Evolutionary conservation across 2,329 filamentous ascomycete genomes (phyloP), one percentile per base, ranked within the genome.

Genomic region (Fusarium heterosporum): DNA sequence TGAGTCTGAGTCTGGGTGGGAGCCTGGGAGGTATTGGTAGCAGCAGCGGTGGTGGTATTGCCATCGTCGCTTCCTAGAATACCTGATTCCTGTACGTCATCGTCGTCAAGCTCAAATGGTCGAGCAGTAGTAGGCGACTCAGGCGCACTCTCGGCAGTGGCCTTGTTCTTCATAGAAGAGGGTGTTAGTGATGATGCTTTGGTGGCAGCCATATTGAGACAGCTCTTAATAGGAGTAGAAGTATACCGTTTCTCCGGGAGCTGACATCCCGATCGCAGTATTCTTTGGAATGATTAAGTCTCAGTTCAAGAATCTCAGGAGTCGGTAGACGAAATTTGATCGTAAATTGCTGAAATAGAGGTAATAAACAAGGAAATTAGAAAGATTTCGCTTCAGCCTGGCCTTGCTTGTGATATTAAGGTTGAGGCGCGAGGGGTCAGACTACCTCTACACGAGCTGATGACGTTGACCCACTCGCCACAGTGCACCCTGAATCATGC

Each of bases 41-140:
- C 61, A 54, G 58, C 67, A 47, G 57, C 53, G 49, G 69, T 74
- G 55, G 71, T 73, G 47, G 71, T 66, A 30, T 61, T 65, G 43
- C 55, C 72, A 47, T 85, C 84, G 60, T 81, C 81, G 60, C 77
- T 79, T 56, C 77, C 79, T 55, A 82, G 72, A 26, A 85, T 74
- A 60, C 83, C 83, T 8, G 85, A 81, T 70, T 91, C 89, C 74
- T 89, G 88, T 50, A 87, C 78, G 73, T 90, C 89, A 72, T 91
- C 89, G 80, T 92, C 89, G 74, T 91, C 88, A 81, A 90, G 84
- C 64, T 90, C 88, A 74, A 90, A 82, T 9, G 88, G 88, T 71
- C 83, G 81, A 53, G 84, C 88, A 42, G 88, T 90, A 12, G 88
- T 90, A 11, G 88, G 88, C 45, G 88, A 90, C 78, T 90, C 88